Evolutionary conservation across 208 protist genomes (phyloP).

Genomic region (Endotrypanum monterogeii): DNA sequence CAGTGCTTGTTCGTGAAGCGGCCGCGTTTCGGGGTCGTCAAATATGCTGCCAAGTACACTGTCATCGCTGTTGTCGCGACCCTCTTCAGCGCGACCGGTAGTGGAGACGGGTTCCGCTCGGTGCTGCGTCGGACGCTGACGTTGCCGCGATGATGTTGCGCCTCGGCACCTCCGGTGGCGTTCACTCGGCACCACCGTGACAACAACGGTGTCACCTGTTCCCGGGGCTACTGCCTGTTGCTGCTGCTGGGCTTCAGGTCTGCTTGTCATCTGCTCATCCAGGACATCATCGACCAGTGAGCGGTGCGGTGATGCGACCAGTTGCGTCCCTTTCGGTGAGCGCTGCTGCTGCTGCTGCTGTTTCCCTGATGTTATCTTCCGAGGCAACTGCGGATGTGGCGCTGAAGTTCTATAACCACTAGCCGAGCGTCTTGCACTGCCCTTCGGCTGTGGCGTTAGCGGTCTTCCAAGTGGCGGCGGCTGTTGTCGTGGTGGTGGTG

Average conservation of each 20-base stretch:
- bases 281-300: constrained; percentile 12
- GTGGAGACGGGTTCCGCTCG: neutral
- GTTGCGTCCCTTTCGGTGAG: neutral
- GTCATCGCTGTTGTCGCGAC: neutral
- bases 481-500: neutral
- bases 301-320: constrained; percentile 7
- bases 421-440: neutral
- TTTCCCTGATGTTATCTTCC: neutral
- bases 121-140: neutral
- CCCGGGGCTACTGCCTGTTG: neutral
- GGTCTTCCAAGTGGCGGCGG: neutral
- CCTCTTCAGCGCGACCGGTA: neutral
- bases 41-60: neutral
- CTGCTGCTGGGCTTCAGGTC: neutral
- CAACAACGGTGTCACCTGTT: too few species aligned
- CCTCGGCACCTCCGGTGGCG: neutral
- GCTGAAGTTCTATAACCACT: neutral
- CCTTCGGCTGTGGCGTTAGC: neutral
- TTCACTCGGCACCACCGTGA: neutral
- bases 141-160: neutral
- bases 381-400: neutral
- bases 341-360: neutral
- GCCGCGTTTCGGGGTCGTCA: neutral
- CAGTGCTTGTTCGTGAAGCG: constrained; percentile 6
- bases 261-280: neutral